Conservation (phyloP, 2,329 filamentous ascomycete genomes). For the Colletotrichum horii region DNA sequence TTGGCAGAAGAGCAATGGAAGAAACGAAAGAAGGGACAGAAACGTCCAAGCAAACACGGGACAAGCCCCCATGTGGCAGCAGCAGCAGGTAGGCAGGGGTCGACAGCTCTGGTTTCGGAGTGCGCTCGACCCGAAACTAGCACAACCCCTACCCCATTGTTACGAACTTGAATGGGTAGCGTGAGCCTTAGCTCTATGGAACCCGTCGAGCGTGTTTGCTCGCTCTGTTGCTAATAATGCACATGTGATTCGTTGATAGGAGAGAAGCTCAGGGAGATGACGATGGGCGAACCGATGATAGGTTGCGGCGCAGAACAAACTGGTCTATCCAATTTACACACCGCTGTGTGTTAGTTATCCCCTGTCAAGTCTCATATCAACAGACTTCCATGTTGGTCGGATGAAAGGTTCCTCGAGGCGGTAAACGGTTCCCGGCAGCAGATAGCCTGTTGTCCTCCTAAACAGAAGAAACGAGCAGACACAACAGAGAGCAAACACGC, state of each 20-base stretch:
- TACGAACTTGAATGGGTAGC: not conserved
- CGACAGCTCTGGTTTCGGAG: conserved; percentile 15
- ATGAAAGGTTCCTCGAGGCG: not conserved
- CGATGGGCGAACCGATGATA: not conserved
- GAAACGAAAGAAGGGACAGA: conserved; percentile 11
- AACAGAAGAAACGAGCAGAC: not conserved
- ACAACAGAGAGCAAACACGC: not conserved
- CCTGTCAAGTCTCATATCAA: not conserved
- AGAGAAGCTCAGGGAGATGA: not conserved
- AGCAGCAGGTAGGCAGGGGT: not conserved
- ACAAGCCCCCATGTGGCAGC: not conserved
- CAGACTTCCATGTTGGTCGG: not conserved
- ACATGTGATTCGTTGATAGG: not conserved
- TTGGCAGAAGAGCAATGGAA: not conserved
- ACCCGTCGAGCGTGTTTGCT: not conserved
- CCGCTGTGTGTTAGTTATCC: not conserved
- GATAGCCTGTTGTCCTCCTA: not conserved
- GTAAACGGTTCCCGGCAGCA: not conserved
- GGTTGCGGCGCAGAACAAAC: too few species aligned
- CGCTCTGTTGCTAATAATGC: not conserved
- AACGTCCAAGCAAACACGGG: not conserved
- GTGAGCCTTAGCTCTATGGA: not conserved
- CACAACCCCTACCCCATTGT: not conserved
- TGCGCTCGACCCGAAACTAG: conserved; percentile 16
- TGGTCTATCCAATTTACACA: not conserved